Evolutionary conservation across 176 grass and related monocot genomes (phyloP), one percentile per base, ranked within the genome.

Genomic region (Panicum miliaceum): DNA sequence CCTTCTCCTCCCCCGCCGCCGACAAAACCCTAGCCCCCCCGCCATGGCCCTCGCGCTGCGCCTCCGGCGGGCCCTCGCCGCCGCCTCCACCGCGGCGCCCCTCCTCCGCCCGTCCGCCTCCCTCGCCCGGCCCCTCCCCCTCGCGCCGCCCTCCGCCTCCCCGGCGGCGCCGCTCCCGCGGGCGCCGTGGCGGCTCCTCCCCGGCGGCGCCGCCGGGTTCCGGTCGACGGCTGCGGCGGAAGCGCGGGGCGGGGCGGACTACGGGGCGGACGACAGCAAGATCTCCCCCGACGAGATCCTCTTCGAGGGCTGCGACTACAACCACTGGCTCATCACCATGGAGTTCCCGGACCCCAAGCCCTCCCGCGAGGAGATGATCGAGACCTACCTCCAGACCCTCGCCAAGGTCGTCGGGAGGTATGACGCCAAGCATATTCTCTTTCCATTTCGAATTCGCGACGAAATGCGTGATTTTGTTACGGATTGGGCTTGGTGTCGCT

Each of bases 261-360:
- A 86, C 52, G 81, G 58, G 10, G 79, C 52, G 11, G 87, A 88
- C 0, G 83, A 89, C 25, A 59, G 48, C 62, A 93, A 95, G 54
- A 87, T 98, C 37, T 70, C 75, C 45, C 91, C 93, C 68, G 93
- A 95, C 3, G 96, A 98, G 70, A 95, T 98, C 71, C 85, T 93
- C 68, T 95, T 95, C 53, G 93, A 98, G 82, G 95, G 96, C 5
- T 98, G 96, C 82, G 96, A 98, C 66, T 98, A 92, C 89, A 98
- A 95, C 56, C 91, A 98, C 89, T 98, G 93, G 96, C 88, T 98
- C 83, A 95, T 98, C 85, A 98, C 96, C 59, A 98, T 98, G 93
- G 93, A 98, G 26, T 98, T 98, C 86, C 89, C 93, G 5, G 93
- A 95, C n/a, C 92, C 96, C 26, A 91, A 94, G 68, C 91, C 96